Evolutionary conservation across 192 early-diverging fungal genomes (phyloP).

Genomic region (Backusella parvicylindrica): DNA sequence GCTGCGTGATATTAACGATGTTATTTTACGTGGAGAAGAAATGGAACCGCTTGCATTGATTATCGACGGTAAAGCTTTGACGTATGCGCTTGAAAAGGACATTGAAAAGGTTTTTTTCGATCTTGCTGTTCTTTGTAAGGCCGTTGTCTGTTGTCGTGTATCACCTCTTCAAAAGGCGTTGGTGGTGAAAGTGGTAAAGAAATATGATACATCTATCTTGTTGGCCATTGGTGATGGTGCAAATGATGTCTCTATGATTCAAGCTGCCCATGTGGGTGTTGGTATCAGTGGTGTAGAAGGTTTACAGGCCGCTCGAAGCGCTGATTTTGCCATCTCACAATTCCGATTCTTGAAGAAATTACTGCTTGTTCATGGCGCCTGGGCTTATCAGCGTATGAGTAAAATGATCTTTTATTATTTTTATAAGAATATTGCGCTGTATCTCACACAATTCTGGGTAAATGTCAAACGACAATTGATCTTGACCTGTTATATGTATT

Average conservation of each 20-base stretch:
- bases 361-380: conserved; percentile 92
- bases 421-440: conserved; percentile 98
- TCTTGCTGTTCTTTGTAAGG: conserved; percentile 87
- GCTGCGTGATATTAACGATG: conserved; percentile 72
- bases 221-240: conserved; percentile 98
- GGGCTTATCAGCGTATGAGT: conserved; percentile 93
- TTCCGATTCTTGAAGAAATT: conserved; percentile 94
- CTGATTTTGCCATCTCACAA: conserved; percentile 97
- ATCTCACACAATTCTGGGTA: conserved; percentile 96
- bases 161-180: conserved; percentile 97
- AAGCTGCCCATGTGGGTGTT: conserved; percentile 96
- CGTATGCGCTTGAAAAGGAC: conserved; percentile 89
- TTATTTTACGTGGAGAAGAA: conserved; percentile 40
- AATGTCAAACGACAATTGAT: neutral
- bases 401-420: conserved; percentile 98
- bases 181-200: conserved; percentile 97
- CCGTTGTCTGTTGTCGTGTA: conserved; percentile 97
- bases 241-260: conserved; percentile 99
- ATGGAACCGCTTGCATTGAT: conserved; percentile 78
- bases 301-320: conserved; percentile 91
- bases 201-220: conserved; percentile 79
- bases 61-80: conserved; percentile 92
- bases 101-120: conserved; percentile 82
- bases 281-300: conserved; percentile 97
- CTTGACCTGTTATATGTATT: neutral